These are phyloP conservation scores for Trichoderma gamsii DNA, from an alignment of 495 filamentous ascomycete genomes.

Conservation along the genomic window DNA sequence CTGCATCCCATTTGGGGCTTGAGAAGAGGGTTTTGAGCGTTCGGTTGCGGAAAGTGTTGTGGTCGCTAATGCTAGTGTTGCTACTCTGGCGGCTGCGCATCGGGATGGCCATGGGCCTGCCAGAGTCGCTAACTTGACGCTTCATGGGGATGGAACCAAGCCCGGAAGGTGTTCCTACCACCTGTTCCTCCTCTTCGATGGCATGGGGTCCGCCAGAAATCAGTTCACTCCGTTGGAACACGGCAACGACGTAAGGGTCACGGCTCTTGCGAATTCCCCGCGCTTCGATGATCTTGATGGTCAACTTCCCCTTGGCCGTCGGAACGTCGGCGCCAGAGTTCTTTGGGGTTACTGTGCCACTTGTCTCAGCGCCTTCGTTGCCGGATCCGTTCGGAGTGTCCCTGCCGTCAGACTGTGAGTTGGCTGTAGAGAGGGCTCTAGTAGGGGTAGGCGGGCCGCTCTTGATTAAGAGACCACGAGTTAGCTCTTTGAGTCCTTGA, in stretches of 20 bases:
- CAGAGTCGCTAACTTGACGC: constrained; percentile 65
- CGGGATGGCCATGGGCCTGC: constrained; percentile 79
- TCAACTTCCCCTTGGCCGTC: constrained; percentile 80
- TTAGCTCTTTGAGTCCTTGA: constrained; percentile 80
- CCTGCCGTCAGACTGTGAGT: constrained; percentile 34
- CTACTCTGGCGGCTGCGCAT: constrained; percentile 95
- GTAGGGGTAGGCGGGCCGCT: constrained; percentile 85
- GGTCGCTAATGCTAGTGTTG: constrained; percentile 72
- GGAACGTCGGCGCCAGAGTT: constrained; percentile 54
- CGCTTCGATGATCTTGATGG: constrained; percentile 79
- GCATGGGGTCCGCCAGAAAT: constrained; percentile 77
- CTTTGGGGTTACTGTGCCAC: constrained; percentile 35
- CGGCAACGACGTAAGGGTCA: constrained; percentile 92
- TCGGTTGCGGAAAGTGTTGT: constrained; percentile 59
- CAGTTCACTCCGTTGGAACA: constrained; percentile 93
- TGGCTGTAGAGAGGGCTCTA: constrained; percentile 63
- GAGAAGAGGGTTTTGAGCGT: constrained; percentile 57
- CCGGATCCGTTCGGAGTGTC: constrained; percentile 30
- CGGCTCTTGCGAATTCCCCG: constrained; percentile 72
- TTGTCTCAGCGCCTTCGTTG: constrained; percentile 34
- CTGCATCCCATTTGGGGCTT: constrained; percentile 91
- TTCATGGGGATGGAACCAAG: constrained; percentile 57
- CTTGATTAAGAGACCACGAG: constrained; percentile 71
- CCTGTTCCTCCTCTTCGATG: constrained; percentile 45
- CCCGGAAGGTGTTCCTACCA: constrained; percentile 32